Evolutionary conservation across 2,329 filamentous ascomycete species (phyloP).

Genomic region (Fusarium citri): DNA sequence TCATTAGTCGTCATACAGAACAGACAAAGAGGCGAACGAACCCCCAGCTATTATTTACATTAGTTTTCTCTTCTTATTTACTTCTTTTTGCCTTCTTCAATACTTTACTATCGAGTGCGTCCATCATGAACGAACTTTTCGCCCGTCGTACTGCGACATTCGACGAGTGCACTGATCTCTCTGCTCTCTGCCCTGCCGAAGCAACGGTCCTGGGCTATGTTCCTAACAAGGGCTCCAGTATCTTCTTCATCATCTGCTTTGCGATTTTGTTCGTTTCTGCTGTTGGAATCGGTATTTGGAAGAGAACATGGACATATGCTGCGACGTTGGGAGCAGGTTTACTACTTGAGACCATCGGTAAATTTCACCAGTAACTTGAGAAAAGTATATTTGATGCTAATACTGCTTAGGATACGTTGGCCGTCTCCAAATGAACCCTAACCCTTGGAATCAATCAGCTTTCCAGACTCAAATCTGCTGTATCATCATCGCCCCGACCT

Average conservation of each 20-base stretch:
- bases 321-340: constrained; percentile 61
- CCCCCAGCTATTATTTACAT: background rate
- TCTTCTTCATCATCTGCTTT: constrained; percentile 65
- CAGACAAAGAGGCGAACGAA: constrained; percentile 4
- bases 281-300: constrained; percentile 58
- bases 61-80: background rate
- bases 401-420: constrained; percentile 62
- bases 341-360: constrained; percentile 64
- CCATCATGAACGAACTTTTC: constrained; percentile 29
- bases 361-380: constrained; percentile 9
- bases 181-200: constrained; percentile 60
- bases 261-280: constrained; percentile 57
- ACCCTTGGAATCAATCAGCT: constrained; percentile 65
- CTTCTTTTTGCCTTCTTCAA: background rate
- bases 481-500: constrained; percentile 69
- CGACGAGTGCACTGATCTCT: constrained; percentile 52
- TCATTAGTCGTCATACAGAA: constrained; percentile 5
- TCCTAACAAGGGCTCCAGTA: constrained; percentile 67
- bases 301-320: constrained; percentile 67
- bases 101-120: background rate
- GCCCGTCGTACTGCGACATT: constrained; percentile 37
- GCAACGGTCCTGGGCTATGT: constrained; percentile 67
- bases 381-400: constrained; percentile 5
- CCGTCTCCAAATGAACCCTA: constrained; percentile 61
- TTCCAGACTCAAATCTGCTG: constrained; percentile 70